A percentile compares a stretch with the other conserved stretches of the same genome.
Evolutionary conservation across 1,139 yeast species (phyloP).

Genomic region (Suhomyces yuchorum): DNA sequence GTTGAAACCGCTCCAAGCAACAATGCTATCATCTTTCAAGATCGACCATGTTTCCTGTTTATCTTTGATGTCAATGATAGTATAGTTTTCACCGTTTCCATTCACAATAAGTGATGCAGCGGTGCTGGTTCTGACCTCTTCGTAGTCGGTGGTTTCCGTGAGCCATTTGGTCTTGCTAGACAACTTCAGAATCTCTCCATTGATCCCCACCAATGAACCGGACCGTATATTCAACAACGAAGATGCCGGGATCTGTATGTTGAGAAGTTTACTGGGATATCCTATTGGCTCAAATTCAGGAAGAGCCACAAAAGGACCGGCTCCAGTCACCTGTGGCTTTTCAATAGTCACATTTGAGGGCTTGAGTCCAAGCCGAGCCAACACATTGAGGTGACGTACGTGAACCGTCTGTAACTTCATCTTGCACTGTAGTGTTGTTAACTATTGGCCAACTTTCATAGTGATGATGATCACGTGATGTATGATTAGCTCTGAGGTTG

Average conservation of each 20-base stretch:
- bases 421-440: not conserved
- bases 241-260: slow-evolving; percentile 38
- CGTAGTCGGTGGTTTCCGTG: slow-evolving; percentile 24
- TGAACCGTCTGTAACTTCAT: not conserved
- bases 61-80: slow-evolving; percentile 24
- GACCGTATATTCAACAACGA: slow-evolving; percentile 34
- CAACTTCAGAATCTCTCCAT: slow-evolving; percentile 33
- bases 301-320: slow-evolving; percentile 44
- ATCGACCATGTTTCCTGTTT: slow-evolving; percentile 20
- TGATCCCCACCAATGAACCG: slow-evolving; percentile 38
- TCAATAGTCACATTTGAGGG: slow-evolving; percentile 7
- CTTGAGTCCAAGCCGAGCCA: slow-evolving; percentile 2
- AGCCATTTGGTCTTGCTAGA: slow-evolving; percentile 19
- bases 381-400: slow-evolving; percentile 4
- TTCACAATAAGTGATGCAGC: slow-evolving; percentile 35
- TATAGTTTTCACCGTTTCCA: slow-evolving; percentile 31
- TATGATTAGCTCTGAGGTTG: no score
- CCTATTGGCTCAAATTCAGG: slow-evolving; percentile 41
- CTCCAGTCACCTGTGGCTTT: slow-evolving; percentile 30
- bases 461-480: not conserved
- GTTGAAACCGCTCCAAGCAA: slow-evolving; percentile 26
- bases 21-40: slow-evolving; percentile 16
- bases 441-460: not conserved
- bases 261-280: slow-evolving; percentile 31
- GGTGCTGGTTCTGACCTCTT: slow-evolving; percentile 26